These are phyloP conservation scores for Durotheca rogersii DNA, from an alignment of 495 filamentous ascomycete species.

Conservation along the genomic window DNA sequence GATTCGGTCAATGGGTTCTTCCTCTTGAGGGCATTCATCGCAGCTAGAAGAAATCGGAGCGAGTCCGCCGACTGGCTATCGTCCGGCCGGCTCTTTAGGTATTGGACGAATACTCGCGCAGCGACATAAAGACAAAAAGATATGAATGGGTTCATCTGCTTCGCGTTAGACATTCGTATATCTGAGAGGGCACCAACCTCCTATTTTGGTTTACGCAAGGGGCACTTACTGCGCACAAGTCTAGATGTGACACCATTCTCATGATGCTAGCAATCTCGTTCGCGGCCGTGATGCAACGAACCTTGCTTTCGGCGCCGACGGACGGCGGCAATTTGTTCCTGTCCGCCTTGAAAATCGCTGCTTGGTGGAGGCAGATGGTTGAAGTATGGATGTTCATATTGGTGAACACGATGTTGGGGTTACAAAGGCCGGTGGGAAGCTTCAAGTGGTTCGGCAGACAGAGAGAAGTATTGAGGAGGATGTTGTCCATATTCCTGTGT, in stretches of 20 bases:
- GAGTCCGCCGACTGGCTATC: constrained; percentile 81
- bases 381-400: constrained; percentile 98
- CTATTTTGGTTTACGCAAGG: too few relatives aligned
- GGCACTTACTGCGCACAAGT: constrained; percentile 73
- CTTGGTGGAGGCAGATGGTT: constrained; percentile 95
- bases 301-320: constrained; percentile 83
- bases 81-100: constrained; percentile 82
- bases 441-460: constrained; percentile 81
- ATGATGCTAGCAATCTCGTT: constrained; percentile 96
- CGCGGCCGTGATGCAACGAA: constrained; percentile 89
- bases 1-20: constrained; percentile 93
- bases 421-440: constrained; percentile 70
- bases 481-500: constrained; percentile 84
- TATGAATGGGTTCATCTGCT: constrained; percentile 92
- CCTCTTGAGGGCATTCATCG: constrained; percentile 83
- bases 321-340: constrained; percentile 76
- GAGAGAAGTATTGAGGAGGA: constrained; percentile 81
- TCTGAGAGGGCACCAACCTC: too few relatives aligned
- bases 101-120: constrained; percentile 93
- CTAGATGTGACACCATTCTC: constrained; percentile 90
- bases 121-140: constrained; percentile 95
- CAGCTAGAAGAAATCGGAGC: constrained; percentile 82
- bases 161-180: constrained; percentile 7
- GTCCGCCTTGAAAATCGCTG: constrained; percentile 95
- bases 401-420: constrained; percentile 88